phyloP scores from a whole-genome alignment of 2,329 filamentous ascomycete genomes.

The Ceratocystis variospora region DNA sequence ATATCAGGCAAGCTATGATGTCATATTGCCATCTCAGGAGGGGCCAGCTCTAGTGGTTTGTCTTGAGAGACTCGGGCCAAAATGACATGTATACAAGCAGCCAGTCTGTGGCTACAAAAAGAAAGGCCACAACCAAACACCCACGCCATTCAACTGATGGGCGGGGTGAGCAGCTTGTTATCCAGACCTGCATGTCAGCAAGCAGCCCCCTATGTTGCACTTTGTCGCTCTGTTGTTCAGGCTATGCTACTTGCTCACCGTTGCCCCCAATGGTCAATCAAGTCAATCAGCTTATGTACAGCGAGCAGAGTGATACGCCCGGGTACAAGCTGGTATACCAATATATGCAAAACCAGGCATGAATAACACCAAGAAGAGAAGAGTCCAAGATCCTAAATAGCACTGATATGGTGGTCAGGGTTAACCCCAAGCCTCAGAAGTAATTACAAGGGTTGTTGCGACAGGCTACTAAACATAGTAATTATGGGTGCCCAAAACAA shows the following conservation, averaged over 20 bases:
- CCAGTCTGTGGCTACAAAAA: not conserved
- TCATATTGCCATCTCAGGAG: not conserved
- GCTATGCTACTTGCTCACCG: not conserved
- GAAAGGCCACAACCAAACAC: not conserved
- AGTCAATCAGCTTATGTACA: not conserved
- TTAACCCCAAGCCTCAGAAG: too few species aligned
- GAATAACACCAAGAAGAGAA: too few species aligned
- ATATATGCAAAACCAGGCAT: not conserved
- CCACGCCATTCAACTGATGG: not conserved
- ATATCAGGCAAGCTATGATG: not conserved
- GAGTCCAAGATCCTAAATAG: too few species aligned
- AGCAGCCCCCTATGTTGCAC: not conserved
- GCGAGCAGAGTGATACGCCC: not conserved
- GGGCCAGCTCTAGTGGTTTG: not conserved
- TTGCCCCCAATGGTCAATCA: not conserved
- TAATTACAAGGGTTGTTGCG: too few species aligned
- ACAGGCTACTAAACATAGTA: too few species aligned
- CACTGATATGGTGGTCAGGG: too few species aligned
- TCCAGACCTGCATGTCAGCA: slow-evolving; percentile 4
- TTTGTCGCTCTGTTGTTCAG: not conserved
- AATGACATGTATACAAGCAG: not conserved
- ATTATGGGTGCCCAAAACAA: too few species aligned
- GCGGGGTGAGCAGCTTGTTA: not conserved
- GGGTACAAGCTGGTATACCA: not conserved
- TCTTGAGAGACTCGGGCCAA: not conserved